Conservation (phyloP, 768 basidiomycete species). For the Suillus bovinus region DNA sequence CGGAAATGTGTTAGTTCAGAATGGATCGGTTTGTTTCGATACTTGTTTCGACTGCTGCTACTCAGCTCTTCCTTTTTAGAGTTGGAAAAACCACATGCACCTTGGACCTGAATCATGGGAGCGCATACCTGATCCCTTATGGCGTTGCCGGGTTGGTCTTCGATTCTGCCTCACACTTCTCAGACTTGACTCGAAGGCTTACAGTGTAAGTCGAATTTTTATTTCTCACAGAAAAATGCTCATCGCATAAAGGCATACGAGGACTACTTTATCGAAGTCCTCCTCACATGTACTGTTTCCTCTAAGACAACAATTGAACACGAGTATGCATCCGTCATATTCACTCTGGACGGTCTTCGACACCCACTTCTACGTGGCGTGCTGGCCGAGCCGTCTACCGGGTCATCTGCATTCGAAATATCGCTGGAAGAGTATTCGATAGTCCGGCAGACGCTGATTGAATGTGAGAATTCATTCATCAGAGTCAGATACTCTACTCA, state of each 20-base stretch:
- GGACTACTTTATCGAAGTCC: constrained; percentile 52
- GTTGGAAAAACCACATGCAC: constrained; percentile 61
- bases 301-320: constrained; percentile 52
- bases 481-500: background rate
- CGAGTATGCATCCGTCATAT: constrained; percentile 55
- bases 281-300: constrained; percentile 55
- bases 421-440: constrained; percentile 30
- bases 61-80: constrained; percentile 34
- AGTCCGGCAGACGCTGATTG: constrained; percentile 39
- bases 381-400: constrained; percentile 25
- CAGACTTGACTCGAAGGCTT: constrained; percentile 59
- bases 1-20: constrained; percentile 58
- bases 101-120: constrained; percentile 55
- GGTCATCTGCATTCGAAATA: constrained; percentile 31
- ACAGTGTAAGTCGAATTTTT: constrained; percentile 44
- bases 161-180: constrained; percentile 60
- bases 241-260: constrained; percentile 39
- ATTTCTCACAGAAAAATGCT: constrained; percentile 1
- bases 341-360: constrained; percentile 55
- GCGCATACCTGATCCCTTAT: constrained; percentile 49
- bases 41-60: background rate
- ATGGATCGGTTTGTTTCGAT: constrained; percentile 24
- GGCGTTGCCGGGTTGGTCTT: constrained; percentile 60
- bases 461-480: constrained; percentile 17
- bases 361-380: constrained; percentile 50